Conservation (phyloP, 1,139 yeast species). For the Kodamaea sp. region DNA sequence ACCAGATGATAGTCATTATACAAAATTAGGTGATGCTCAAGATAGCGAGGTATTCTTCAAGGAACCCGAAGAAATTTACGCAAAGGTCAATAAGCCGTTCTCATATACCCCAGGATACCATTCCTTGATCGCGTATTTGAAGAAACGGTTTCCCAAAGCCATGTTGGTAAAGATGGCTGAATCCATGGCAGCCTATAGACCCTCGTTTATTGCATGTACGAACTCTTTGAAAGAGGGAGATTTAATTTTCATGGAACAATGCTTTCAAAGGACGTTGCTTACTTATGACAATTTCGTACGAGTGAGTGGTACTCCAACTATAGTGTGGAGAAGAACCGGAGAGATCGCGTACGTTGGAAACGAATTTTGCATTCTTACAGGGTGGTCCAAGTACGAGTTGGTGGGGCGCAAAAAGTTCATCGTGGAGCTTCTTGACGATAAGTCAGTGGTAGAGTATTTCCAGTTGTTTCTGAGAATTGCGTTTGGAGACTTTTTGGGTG, state of each 20-base stretch:
- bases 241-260: slow-evolving; percentile 91
- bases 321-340: slow-evolving; percentile 94
- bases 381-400: slow-evolving; percentile 77
- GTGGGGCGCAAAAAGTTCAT: slow-evolving; percentile 67
- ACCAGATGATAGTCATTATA: slow-evolving; percentile 38
- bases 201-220: slow-evolving; percentile 90
- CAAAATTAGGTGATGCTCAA: slow-evolving; percentile 21
- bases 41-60: slow-evolving; percentile 35
- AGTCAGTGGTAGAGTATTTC: slow-evolving; percentile 84
- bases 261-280: slow-evolving; percentile 86
- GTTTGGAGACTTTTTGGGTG: slow-evolving; percentile 88
- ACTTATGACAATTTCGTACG: slow-evolving; percentile 86
- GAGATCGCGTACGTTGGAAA: slow-evolving; percentile 93
- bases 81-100: slow-evolving; percentile 71
- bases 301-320: slow-evolving; percentile 89
- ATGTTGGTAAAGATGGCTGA: slow-evolving; percentile 83
- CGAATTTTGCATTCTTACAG: slow-evolving; percentile 87
- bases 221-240: slow-evolving; percentile 87
- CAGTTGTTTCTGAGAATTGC: slow-evolving; percentile 83
- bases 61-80: slow-evolving; percentile 82
- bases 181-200: slow-evolving; percentile 86
- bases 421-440: slow-evolving; percentile 87
- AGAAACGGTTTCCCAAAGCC: slow-evolving; percentile 66
- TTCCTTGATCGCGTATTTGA: slow-evolving; percentile 70
- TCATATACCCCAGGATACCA: slow-evolving; percentile 92